Base-by-base conservation (phyloP, 495 filamentous ascomycete genomes). In the Aspergillus saccharolyticus region DNA sequence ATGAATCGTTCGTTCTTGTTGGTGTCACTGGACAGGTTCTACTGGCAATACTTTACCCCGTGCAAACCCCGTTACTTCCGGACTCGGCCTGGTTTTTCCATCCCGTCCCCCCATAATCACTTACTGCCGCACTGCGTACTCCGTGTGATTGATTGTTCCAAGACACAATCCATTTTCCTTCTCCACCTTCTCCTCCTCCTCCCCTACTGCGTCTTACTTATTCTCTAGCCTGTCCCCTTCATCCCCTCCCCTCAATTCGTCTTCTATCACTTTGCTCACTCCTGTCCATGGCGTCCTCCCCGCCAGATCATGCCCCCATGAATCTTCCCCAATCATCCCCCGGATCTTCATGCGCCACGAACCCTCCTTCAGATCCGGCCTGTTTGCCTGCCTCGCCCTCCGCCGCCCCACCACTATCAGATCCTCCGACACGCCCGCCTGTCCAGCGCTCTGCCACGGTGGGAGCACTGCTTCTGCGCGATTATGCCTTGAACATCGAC, bases 401-500 rank as follows among this genome's bases (percentile, higher is more conserved):
- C 54, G 56, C 56, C 39, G 52, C 58, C 59, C 57, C 64, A 60
- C 63, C 57, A 44, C 57, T 49, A 56, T 58, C 60, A 57, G 55
- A 60, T 47, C 33, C 45, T 45, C 51, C 43, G 25, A 44, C 28
- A 46, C 17, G 44, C 12, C 33, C 53, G 21, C 44, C 44, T 33
- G n/a, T 44, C 52, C 43, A 28, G 52, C 18, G 53, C 60, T 44
- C 57, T 59, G 42, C 50, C 61, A 61, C 58, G 16, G 55, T 62
- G 30, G 61, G 61, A 44, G 50, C 74, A 16, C 71, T 72, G 12
- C 71, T 77, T 28, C 74, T 74, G 22, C 73, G 71, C 56, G 77
- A 80, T 48, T 74, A 77, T 76, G 73, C 69, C 55, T 62, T 63
- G 52, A 65, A 73, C 58, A 70, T 77, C 71, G 70, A 73, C 52